Base-by-base conservation (phyloP, 768 basidiomycete species). In the Boletus reticulatus region DNA sequence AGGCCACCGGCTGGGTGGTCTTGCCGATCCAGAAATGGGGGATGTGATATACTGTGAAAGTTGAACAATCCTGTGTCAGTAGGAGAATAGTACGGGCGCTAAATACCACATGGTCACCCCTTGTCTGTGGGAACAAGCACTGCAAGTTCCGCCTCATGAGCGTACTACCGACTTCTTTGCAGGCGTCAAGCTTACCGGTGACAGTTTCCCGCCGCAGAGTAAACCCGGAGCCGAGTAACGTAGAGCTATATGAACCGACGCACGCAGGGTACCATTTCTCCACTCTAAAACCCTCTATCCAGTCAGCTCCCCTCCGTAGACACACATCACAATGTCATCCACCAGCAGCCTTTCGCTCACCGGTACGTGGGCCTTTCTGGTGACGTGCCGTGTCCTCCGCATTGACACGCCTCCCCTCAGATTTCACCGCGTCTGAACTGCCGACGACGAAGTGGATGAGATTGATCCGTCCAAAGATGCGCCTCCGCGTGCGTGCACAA, bases 351-450 rank as follows among this genome's bases (percentile, higher is more conserved):
- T 68, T 27, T 62, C 63, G 27, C 60, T 66, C 52, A 12, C 39
- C 11, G 66, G 65, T 66, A 48, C 52, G 65, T 53, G 45, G 3
- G 24, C 38, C n/a, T 20, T 43, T 46, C 36, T 32, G 29, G 38
- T 19, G 17, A 13, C n/a, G 9, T 19, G 17, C 10, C 34, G 14
- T 13, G 12, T 36, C 34, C 34, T 14, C 14, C 34, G 14, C 34
- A 44, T 19, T 5, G 22, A 19, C 24, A 3, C 27, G 2, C 31
- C 34, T 47, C n/a, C 16, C 34, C 14, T n/a, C 37, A 67, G 66
- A 63, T 24, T 68, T 67, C 51, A 64, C 52, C 43, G 67, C 67
- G 27, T 59, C 47, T 38, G 67, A 66, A 6, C 29, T 67, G 2
- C 66, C 66, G 1, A 53, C 64, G 10, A 59, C 55, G 22, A 63